Conservation (phyloP, 495 filamentous ascomycete genomes). For the Penicillium argentinense region DNA sequence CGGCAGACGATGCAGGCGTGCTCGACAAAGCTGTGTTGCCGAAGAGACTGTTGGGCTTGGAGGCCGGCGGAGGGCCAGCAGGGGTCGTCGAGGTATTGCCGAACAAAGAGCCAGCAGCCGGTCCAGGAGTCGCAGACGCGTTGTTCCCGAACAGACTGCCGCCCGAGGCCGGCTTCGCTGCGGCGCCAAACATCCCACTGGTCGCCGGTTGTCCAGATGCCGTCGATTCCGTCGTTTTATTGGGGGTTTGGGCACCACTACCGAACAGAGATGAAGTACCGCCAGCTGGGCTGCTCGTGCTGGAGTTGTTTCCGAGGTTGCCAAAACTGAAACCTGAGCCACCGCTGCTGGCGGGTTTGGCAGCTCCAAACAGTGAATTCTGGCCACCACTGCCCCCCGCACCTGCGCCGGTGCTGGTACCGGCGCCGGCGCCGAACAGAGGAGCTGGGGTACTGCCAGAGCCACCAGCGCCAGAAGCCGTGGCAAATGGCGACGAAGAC, state of each 20-base stretch:
- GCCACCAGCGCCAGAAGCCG: slow-evolving; percentile 16
- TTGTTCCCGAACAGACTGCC: slow-evolving; percentile 40
- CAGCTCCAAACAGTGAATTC: neutral
- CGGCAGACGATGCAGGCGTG: slow-evolving; percentile 22
- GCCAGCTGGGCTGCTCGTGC: slow-evolving; percentile 4
- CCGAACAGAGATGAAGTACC: slow-evolving; percentile 17
- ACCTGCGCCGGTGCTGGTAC: slow-evolving; percentile 17
- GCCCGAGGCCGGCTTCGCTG: slow-evolving; percentile 17
- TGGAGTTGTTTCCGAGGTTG: slow-evolving; percentile 24
- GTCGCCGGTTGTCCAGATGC: slow-evolving; percentile 35
- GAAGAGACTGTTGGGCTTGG: slow-evolving; percentile 38
- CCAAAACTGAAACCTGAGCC: slow-evolving; percentile 46
- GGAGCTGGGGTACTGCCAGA: slow-evolving; percentile 27
- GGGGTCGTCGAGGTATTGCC: slow-evolving; percentile 60
- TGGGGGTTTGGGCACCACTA: slow-evolving; percentile 34
- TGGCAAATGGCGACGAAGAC: slow-evolving; percentile 37
- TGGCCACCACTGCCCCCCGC: too few relatives aligned
- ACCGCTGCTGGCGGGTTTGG: slow-evolving; percentile 16
- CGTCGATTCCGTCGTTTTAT: slow-evolving; percentile 37
- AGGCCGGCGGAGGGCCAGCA: slow-evolving; percentile 58
- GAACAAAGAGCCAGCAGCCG: slow-evolving; percentile 41
- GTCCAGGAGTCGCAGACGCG: slow-evolving; percentile 37
- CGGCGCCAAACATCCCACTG: slow-evolving; percentile 52
- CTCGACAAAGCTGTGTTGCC: slow-evolving; percentile 26
- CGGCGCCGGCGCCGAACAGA: slow-evolving; percentile 34